Base-by-base conservation (phyloP, 106 monocot genomes). In the Phalaenopsis equestris region DNA sequence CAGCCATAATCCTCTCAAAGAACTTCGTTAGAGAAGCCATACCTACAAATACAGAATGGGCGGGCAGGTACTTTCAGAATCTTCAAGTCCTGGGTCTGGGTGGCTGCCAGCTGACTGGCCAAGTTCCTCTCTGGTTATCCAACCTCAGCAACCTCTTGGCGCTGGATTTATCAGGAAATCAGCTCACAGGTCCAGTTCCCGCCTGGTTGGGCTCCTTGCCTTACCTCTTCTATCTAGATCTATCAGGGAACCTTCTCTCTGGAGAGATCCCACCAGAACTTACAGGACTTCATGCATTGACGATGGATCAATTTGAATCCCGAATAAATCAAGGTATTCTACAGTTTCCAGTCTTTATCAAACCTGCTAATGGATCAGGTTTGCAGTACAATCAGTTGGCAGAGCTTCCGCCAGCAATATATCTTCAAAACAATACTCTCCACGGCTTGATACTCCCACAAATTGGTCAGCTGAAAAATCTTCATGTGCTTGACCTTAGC, bases 161-260 rank as follows among this genome's bases (percentile, higher is more conserved):
- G 10, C 78, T 78, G 1, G 83, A 77, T 55, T 21, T 78, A 14
- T 46, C 77, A 0, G 46, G 41, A 2, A 77, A 78, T 52, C 45
- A 43, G n/a, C 77, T 83, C 47, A 41, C 72, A 11, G 83, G 83
- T 37, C 5, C 38, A 19, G 76, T 83, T 4, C 83, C 70, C 8
- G 3, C 64, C 10, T 57, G 24, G 61, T 37, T 78, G 18, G 83
- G 83, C 58, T 23, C 14, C 2, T 41, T 83, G 36, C 67, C 77
- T 4, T 43, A 21, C 36, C 78, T 83, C 21, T 68, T 49, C 21
- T 77, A 52, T 19, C 70, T 83, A 1, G 55, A 42, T 8, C 37
- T 83, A 5, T 39, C 67, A 5, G 64, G 55, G 1, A 83, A 83
- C 55, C 43, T 15, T 6, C 83, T 83, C 83, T 19, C 65, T 14